Base-by-base conservation (phyloP, 805 yeast genomes). In the Starmera dryadoides region DNA sequence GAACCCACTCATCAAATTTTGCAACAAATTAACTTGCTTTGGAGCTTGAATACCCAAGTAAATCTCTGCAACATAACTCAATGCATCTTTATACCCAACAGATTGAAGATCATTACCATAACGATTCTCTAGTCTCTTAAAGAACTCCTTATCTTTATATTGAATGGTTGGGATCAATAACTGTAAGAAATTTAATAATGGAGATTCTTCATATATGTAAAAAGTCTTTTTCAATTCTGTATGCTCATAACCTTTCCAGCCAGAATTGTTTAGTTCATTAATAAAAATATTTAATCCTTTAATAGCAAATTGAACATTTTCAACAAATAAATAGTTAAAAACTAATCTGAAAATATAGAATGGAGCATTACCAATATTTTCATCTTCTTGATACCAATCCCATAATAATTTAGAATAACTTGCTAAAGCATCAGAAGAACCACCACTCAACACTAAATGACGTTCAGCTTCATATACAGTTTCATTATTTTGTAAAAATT, bases 1-100 rank as follows among this genome's bases (percentile, higher is more conserved):
- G 31, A 82, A 59, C 21, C 83, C 79, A 17, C 83, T 75, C 95
- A 93, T 86, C 69, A 91, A 66, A 48, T 78, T 81, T 58, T 77
- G 83, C 47, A 84, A 58, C 50, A 80, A 59, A 52, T 81, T 81
- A 2, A 62, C 62, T 44, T 72, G 79, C 38, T 68, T 71, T 37
- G 66, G 75, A 14, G 76, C 68, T 46, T 52, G 55, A 43, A 86
- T 74, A 11, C 73, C 76, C 51, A 82, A 86, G 56, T 75, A 81
- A 21, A 71, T 58, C 45, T 71, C 68, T 29, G 88, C 95, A 42
- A 86, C 59, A 39, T 64, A 68, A 33, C 68, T 75, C 35, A 81
- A 63, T 2, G 81, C 73, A 3, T 60, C 62, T 5, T 50, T 44
- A 36, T 75, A 58, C 9, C 66, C 72, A 20, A 60, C 45, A 12